Evolutionary conservation across 768 basidiomycete species (phyloP), one percentile per base, ranked within the genome.

Genomic region (Tricholoma flavovirens): DNA sequence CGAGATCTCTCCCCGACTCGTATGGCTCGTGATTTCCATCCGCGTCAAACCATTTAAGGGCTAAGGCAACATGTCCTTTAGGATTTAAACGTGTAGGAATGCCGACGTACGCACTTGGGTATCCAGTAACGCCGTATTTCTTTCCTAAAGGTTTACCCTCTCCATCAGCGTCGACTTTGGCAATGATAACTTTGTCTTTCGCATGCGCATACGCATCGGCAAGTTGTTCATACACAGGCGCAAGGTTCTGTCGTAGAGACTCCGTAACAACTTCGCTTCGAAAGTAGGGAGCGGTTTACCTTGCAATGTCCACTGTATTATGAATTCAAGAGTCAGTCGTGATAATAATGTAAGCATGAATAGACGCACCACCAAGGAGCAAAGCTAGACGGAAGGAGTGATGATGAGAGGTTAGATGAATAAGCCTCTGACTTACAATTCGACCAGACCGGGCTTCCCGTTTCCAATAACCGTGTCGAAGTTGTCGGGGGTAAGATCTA

Each of bases 111-210:
- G 64, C 57, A 95, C 92, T 96, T 14, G 93, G 93, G 74, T 79
- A 96, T 30, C 92, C 93, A 11, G 78, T 82, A 19, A 96, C 88
- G 11, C 81, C 93, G 65, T 83, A 93, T 72, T 86, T 83, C 61
- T 81, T 71, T 55, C 90, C 94, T 40, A 93, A 66, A 2, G 84
- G 77, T 63, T 84, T 86, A 50, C 93, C 94, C 40, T 68, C 86
- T 50, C 93, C 92, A 66, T 98, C 94, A 1, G 93, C 93, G 61
- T 98, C 93, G 10, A 95, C 86, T 67, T 96, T 96, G 53, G 93
- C 94, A 62, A 98, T 82, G 51, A 91, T 64, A 19, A 98, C 88
- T 67, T 90, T 91, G 66, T 92, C 86, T 59, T 87, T 87, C 52
- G 79, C 83, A 53, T 87, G 81, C 3, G 80, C 72, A 66, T 84